These are phyloP conservation scores for Grosmannia clavigera DNA, from an alignment of 2,329 filamentous ascomycete genomes.

Conservation along the genomic window DNA sequence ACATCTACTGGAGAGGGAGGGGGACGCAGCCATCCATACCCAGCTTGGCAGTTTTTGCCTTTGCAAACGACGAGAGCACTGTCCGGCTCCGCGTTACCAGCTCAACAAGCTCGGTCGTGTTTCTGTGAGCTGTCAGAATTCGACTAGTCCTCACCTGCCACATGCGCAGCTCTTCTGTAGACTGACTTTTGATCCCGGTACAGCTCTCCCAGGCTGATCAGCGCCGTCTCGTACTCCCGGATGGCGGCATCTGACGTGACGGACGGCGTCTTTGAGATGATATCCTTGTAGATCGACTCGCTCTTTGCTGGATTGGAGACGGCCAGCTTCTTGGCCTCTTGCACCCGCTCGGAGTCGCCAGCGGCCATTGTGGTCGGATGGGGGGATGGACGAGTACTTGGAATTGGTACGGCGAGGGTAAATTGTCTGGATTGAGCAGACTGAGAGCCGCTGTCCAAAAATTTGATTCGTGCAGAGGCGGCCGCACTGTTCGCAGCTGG, in stretches of 20 bases:
- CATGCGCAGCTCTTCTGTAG: background rate
- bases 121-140: conserved; percentile 32
- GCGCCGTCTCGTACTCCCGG: conserved; percentile 79
- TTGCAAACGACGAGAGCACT: conserved; percentile 89
- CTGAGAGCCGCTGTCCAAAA: background rate
- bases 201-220: conserved; percentile 82
- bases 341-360: conserved; percentile 54
- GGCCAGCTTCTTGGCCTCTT: conserved; percentile 75
- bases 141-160: too few species aligned
- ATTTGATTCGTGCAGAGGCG: background rate
- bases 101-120: conserved; percentile 72
- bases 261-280: conserved; percentile 74
- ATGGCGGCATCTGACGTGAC: conserved; percentile 73
- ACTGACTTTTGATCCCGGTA: conserved; percentile 79
- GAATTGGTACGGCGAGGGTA: too few species aligned
- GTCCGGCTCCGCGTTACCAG: conserved; percentile 83
- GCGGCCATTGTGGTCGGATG: conserved; percentile 33
- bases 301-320: conserved; percentile 75
- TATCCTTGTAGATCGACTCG: conserved; percentile 77
- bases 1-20: background rate
- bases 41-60: conserved; percentile 96
- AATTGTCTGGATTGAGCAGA: background rate
- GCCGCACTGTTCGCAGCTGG: background rate
- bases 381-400: background rate
- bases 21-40: conserved; percentile 43